These are phyloP conservation scores for Linderina pennispora DNA, from an alignment of 192 early-diverging fungal genomes.

Conservation along the genomic window DNA sequence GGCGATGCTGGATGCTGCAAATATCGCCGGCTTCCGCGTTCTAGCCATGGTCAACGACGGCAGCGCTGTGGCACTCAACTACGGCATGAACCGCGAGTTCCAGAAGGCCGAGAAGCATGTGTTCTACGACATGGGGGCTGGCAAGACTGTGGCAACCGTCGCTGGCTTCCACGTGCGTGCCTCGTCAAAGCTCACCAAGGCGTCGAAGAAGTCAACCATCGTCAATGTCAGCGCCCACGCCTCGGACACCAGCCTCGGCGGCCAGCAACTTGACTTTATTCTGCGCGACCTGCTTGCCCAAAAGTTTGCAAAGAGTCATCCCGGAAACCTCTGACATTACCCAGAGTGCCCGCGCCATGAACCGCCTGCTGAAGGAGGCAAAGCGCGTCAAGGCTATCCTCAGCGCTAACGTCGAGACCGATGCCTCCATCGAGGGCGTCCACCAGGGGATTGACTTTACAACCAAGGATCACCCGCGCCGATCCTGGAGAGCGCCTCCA, in stretches of 20 bases:
- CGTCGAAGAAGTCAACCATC: slow-evolving; percentile 54
- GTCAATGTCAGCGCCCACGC: slow-evolving; percentile 79
- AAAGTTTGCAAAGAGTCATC: slow-evolving; percentile 59
- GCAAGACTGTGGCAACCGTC: slow-evolving; percentile 85
- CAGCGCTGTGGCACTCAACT: slow-evolving; percentile 93
- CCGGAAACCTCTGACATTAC: slow-evolving; percentile 50
- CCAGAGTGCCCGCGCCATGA: slow-evolving; percentile 75
- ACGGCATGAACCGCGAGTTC: slow-evolving; percentile 69
- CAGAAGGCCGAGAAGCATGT: slow-evolving; percentile 68
- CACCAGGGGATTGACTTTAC: slow-evolving; percentile 84
- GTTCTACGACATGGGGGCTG: slow-evolving; percentile 98
- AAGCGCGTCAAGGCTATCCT: slow-evolving; percentile 94
- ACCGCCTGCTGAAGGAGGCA: slow-evolving; percentile 86
- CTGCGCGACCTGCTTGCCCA: slow-evolving; percentile 75
- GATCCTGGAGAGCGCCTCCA: slow-evolving; percentile 67
- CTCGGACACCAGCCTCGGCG: slow-evolving; percentile 81
- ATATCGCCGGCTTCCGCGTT: slow-evolving; percentile 78
- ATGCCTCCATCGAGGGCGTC: slow-evolving; percentile 82
- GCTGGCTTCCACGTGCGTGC: slow-evolving; percentile 63
- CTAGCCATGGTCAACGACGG: slow-evolving; percentile 88
- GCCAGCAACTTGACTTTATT: slow-evolving; percentile 77
- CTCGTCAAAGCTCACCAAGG: slow-evolving; percentile 46
- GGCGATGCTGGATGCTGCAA: slow-evolving; percentile 88
- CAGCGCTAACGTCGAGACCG: slow-evolving; percentile 86
- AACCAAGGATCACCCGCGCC: slow-evolving; percentile 62